Conservation (phyloP, 164 flowering plant species). For the Annona squamosa region DNA sequence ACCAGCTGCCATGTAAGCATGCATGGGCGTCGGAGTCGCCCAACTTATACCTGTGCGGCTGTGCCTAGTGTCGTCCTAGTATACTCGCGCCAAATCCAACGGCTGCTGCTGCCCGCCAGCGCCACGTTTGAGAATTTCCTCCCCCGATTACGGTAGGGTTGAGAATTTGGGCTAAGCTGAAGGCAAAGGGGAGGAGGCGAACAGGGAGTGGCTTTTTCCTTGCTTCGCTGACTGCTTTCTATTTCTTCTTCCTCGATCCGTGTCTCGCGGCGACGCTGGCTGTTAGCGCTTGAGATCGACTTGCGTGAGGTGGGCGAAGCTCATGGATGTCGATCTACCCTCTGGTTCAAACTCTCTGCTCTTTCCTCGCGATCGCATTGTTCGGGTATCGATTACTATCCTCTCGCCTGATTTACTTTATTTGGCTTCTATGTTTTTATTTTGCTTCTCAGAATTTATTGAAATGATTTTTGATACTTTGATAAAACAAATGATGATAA, state of each 20-base stretch:
- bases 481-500: background rate
- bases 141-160: too few species aligned
- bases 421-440: background rate
- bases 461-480: background rate
- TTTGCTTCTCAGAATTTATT: background rate
- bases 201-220: background rate
- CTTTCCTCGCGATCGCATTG: conserved; percentile 14
- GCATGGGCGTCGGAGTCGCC: too few species aligned
- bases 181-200: too few species aligned
- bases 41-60: too few species aligned
- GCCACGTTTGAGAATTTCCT: too few species aligned
- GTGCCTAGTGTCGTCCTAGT: too few species aligned
- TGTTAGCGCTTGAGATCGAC: conserved; percentile 33
- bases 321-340: conserved; percentile 44
- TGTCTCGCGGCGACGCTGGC: conserved; percentile 30
- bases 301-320: conserved; percentile 43
- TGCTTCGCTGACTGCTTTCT: background rate
- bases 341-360: background rate
- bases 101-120: too few species aligned
- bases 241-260: background rate
- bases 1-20: too few species aligned
- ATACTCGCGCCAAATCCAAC: too few species aligned
- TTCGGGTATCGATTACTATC: background rate
- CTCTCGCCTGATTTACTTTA: background rate
- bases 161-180: too few species aligned